Conservation (phyloP, 805 yeast species). For the Tetrapisispora namnaoensis region DNA sequence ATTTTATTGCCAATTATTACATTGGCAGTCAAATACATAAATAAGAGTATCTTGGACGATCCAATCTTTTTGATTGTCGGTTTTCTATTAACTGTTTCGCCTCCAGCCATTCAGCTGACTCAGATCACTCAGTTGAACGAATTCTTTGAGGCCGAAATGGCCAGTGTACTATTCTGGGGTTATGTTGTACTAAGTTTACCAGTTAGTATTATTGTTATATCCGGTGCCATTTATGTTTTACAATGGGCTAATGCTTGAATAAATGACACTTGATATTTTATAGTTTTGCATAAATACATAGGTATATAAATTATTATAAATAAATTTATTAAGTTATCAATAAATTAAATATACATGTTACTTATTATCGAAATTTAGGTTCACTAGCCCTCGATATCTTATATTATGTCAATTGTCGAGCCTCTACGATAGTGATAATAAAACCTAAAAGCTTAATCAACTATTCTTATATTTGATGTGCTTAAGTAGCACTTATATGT, state of each 20-base stretch:
- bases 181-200: slow-evolving; percentile 69
- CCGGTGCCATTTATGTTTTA: slow-evolving; percentile 44
- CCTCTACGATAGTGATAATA: too few species aligned
- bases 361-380: too few species aligned
- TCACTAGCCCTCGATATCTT: too few species aligned
- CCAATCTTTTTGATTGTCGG: slow-evolving; percentile 74
- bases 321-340: too few species aligned
- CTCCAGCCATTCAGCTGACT: slow-evolving; percentile 76
- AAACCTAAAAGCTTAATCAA: too few species aligned
- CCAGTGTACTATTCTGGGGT: slow-evolving; percentile 75
- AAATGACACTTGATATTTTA: too few species aligned
- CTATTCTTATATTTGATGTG: too few species aligned
- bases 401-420: too few species aligned
- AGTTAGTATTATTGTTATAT: slow-evolving; percentile 62
- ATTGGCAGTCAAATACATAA: slow-evolving; percentile 49
- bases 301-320: not conserved
- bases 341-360: too few species aligned
- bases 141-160: slow-evolving; percentile 72
- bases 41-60: slow-evolving; percentile 63
- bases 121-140: slow-evolving; percentile 73
- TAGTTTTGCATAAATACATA: not conserved
- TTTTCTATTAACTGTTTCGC: slow-evolving; percentile 64
- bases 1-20: slow-evolving; percentile 60
- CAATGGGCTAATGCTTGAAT: slow-evolving; percentile 31
- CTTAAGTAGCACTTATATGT: too few species aligned